Base-by-base conservation (phyloP, 192 early-diverging fungal species). In the Podila epicladia region DNA sequence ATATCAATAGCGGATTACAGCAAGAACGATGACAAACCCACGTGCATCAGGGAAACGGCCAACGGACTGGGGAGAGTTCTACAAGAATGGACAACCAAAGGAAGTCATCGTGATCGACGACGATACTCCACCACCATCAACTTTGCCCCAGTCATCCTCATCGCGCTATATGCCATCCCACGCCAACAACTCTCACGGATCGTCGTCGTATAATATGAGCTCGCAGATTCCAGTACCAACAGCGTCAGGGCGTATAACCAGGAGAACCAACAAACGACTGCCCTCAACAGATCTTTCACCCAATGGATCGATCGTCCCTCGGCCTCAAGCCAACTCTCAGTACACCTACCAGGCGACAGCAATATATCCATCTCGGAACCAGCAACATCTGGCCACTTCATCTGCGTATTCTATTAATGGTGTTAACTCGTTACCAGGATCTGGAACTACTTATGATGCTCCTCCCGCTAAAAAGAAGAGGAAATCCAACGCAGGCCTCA, bases 81-180 rank as follows among this genome's bases (percentile, higher is more conserved):
- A 83, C 28, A 83, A 83, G 55, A 83, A 83, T 37, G 82, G 82
- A 17, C 62, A 49, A 12, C 82, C 82, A 24, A 75, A 83, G 70
- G 82, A 83, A 19, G 62, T 83, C 45, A 83, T 83, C 48, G 74
- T 83, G 2, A 83, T 83, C 37, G 82, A 83, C 45, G 82, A 83
- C 45, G 73, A 75, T 31, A 75, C 82, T 7, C 73, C 82, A 17
- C 82, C 82, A 1, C 82, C 82, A 9, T 80, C 77, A 5, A 71
- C 75, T 4, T 80, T 71, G 3, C 58, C 77, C 3, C 57, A 70
- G 1, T 80, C 77, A 11, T 61, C 77, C 7, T 72, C 77, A n/a
- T 33, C 76, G 5, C 73, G 71, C 11, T 55, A n/a, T 9, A 22
- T 37, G 35, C 35, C n/a, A 55, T 4, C 24, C n/a, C 1, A 55